Percentiles rank a stretch among this genome's conserved stretches.
Evolutionary conservation across 2,329 filamentous ascomycete genomes (phyloP).

Genomic region (Didymella sp.): DNA sequence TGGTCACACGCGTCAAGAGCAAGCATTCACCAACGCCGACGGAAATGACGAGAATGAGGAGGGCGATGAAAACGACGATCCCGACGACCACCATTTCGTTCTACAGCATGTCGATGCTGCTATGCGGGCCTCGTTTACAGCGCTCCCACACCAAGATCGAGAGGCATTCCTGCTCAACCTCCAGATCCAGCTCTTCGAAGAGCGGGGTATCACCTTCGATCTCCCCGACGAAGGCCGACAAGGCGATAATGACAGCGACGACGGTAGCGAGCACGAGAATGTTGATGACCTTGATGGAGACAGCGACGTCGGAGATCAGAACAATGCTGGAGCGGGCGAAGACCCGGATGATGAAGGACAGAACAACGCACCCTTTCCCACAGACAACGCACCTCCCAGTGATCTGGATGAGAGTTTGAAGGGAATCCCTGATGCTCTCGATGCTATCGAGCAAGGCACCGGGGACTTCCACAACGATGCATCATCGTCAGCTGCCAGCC

Average conservation of each 20-base stretch:
- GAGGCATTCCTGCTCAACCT: slow-evolving; percentile 27
- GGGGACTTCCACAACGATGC: background rate
- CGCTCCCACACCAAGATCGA: slow-evolving; percentile 16
- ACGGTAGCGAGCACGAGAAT: background rate
- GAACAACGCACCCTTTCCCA: background rate
- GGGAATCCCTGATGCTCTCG: too few relatives aligned
- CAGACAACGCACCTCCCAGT: background rate
- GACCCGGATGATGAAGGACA: background rate
- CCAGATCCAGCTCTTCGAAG: slow-evolving; percentile 29
- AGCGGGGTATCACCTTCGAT: slow-evolving; percentile 16
- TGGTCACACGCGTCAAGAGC: slow-evolving; percentile 29
- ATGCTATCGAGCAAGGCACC: background rate
- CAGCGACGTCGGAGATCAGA: background rate
- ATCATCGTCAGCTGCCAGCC: background rate
- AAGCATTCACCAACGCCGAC: slow-evolving; percentile 1
- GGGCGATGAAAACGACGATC: slow-evolving; percentile 13
- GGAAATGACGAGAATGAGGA: slow-evolving; percentile 20
- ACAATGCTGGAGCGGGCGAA: background rate
- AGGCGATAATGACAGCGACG: background rate
- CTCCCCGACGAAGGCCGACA: background rate
- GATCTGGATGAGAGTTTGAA: background rate
- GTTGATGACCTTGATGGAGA: background rate
- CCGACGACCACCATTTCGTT: slow-evolving; percentile 8
- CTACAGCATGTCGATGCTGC: slow-evolving; percentile 27
- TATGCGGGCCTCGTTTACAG: slow-evolving; percentile 17